phyloP scores from a whole-genome alignment of 2,329 filamentous ascomycete species.

The Phialophora tarda region DNA sequence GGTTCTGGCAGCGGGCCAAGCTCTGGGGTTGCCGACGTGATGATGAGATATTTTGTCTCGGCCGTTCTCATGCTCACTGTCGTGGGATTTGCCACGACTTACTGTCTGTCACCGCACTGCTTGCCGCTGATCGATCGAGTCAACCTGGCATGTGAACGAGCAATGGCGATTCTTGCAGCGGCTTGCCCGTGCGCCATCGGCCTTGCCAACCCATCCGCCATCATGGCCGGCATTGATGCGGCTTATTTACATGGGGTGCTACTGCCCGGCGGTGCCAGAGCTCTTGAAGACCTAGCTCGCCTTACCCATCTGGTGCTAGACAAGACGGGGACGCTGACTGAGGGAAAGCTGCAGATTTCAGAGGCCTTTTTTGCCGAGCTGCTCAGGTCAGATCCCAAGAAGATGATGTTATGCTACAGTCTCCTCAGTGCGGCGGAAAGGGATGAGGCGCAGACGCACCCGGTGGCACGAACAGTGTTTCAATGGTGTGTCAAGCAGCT shows the following conservation, averaged over 20 bases:
- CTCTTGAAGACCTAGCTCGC: constrained; percentile 67
- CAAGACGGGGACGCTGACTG: constrained; percentile 78
- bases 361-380: constrained; percentile 10
- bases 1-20: not conserved
- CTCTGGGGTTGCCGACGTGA: constrained; percentile 1
- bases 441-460: constrained; percentile 28
- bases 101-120: not conserved
- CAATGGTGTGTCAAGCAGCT: constrained; percentile 28
- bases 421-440: constrained; percentile 32
- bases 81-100: constrained; percentile 14
- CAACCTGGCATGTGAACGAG: constrained; percentile 35
- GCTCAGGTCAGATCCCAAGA: constrained; percentile 16
- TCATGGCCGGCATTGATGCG: constrained; percentile 72
- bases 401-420: constrained; percentile 18
- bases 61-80: constrained; percentile 23
- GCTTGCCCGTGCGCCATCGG: constrained; percentile 81
- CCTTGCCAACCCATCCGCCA: constrained; percentile 76
- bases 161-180: constrained; percentile 73
- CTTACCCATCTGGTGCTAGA: constrained; percentile 74
- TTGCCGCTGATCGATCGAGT: constrained; percentile 16
- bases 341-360: constrained; percentile 53
- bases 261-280: constrained; percentile 50
- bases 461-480: constrained; percentile 27
- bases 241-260: constrained; percentile 42
- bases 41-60: constrained; percentile 27